Evolutionary conservation across 495 filamentous ascomycete species (phyloP).

Genomic region (Aspergillus affinis): DNA sequence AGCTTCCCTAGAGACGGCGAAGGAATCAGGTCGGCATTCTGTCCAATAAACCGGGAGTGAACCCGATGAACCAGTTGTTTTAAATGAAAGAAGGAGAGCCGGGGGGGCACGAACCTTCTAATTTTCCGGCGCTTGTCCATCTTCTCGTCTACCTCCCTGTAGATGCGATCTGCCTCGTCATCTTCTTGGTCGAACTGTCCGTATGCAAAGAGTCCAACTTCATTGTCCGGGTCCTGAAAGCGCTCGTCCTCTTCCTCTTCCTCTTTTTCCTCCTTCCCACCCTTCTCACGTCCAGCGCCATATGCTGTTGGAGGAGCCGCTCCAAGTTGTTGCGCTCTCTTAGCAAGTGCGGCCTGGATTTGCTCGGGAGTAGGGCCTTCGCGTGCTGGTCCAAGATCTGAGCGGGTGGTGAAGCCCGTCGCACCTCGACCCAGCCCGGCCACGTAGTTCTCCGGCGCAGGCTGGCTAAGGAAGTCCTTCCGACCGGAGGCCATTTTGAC

Average conservation of each 20-base stretch:
- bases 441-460: slow-evolving; percentile 96
- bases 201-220: slow-evolving; percentile 90
- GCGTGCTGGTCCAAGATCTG: slow-evolving; percentile 91
- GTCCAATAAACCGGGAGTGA: slow-evolving; percentile 60
- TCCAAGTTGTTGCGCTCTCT: slow-evolving; percentile 82
- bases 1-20: slow-evolving; percentile 80
- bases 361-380: slow-evolving; percentile 97
- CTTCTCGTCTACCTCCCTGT: slow-evolving; percentile 90
- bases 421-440: slow-evolving; percentile 96
- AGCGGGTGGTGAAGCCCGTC: slow-evolving; percentile 96
- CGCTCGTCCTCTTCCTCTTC: slow-evolving; percentile 80
- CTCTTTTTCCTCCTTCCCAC: slow-evolving; percentile 59
- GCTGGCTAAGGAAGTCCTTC: slow-evolving; percentile 89
- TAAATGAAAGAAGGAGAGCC: slow-evolving; percentile 19
- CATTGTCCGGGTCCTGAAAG: slow-evolving; percentile 95
- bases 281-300: slow-evolving; percentile 71
- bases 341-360: slow-evolving; percentile 94
- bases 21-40: slow-evolving; percentile 80
- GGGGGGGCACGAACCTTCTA: slow-evolving; percentile 75
- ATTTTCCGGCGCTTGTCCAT: slow-evolving; percentile 85
- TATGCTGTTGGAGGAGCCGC: slow-evolving; percentile 78
- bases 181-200: slow-evolving; percentile 95
- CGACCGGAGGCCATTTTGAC: slow-evolving; percentile 66
- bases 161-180: slow-evolving; percentile 95
- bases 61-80: slow-evolving; percentile 70